Evolutionary conservation across 352 stramenopile species (phyloP).

Genomic region (Globisporangium barbulae): DNA sequence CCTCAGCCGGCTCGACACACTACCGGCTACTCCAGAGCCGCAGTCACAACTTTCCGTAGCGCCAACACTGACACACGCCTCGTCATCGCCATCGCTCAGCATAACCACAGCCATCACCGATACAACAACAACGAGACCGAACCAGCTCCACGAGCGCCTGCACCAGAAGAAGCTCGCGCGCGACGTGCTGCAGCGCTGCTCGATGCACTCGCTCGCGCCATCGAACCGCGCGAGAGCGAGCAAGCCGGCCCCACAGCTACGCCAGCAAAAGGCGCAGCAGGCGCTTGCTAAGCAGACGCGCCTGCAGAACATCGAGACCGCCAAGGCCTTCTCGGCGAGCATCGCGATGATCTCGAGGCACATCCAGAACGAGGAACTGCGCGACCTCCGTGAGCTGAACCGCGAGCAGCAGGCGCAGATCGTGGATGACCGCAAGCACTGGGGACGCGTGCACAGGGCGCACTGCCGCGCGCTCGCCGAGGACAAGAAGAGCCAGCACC

Average conservation of each 20-base stretch:
- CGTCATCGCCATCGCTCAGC: constrained; percentile 8
- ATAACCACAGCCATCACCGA: no score
- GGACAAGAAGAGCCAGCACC: constrained; percentile 33
- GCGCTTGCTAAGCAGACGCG: constrained; percentile 26
- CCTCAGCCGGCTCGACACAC: constrained; percentile 16
- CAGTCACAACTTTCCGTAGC: neutral
- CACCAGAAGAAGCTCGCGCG: constrained; percentile 34
- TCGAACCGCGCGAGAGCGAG: constrained; percentile 30
- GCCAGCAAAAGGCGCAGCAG: constrained; percentile 30
- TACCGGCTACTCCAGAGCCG: neutral
- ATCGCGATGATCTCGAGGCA: constrained; percentile 78
- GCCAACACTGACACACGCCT: neutral
- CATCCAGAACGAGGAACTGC: constrained; percentile 63
- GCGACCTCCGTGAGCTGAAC: constrained; percentile 38
- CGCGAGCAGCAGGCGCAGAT: constrained; percentile 38
- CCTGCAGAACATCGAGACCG: constrained; percentile 42
- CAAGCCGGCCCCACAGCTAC: constrained; percentile 26
- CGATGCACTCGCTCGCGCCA: constrained; percentile 25
- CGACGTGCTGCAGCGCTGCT: constrained; percentile 28
- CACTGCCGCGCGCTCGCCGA: constrained; percentile 53
- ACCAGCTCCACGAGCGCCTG: constrained; percentile 23
- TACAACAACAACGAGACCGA: neutral
- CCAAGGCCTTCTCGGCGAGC: constrained; percentile 57
- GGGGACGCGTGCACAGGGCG: constrained; percentile 41
- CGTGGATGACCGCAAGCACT: constrained; percentile 45